Base-by-base conservation (phyloP, 73 alveolate genomes). In the Tetrahymena borealis region DNA sequence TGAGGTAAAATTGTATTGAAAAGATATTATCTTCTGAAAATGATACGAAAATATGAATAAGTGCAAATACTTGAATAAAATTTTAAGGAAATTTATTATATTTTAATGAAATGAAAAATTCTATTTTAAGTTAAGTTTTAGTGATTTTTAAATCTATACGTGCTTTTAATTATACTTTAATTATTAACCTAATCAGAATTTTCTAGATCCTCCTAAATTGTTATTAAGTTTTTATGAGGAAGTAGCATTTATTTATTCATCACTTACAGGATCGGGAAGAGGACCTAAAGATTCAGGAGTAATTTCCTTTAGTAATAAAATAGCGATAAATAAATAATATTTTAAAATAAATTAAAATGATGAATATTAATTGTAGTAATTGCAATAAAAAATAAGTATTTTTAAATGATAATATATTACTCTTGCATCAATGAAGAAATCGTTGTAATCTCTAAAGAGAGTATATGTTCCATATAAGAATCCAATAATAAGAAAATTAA, bases 391-490 rank as follows among this genome's bases (percentile, higher is more conserved):
- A 40, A 91, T 93, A 39, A 18, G 40, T 60, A 15, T 33, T 38
- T 31, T 78, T 93, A 15, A n/a, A 33, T 32, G 8, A 36, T 32
- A 36, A 90, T 38, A 0, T 10, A 10, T 15, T 93, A 93, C 95
- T 93, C 95, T 93, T 38, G 95, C 95, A 79, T 93, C 95, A 32
- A 93, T 12, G 32, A 93, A 93, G 91, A 93, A 93, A 11, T 79
- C 95, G 39, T 93, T 93, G 91, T 93, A 93, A 32, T 90, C 95
- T 39, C 93, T 85, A 85, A 93, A 93, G 39, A 93, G 78, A 31
- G 95, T 85, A 36, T 39, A 38, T 24, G 91, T 85, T 79, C 91
- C 91, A 13, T 93, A 93, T 39, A 90, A 91, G 42, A 93, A 39
- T 24, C 90, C 78, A 20, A 90, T 20, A 38, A 93, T 40, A 42